phyloP scores from a whole-genome alignment of 2,329 filamentous ascomycete genomes.

The Juglanconis sp. region DNA sequence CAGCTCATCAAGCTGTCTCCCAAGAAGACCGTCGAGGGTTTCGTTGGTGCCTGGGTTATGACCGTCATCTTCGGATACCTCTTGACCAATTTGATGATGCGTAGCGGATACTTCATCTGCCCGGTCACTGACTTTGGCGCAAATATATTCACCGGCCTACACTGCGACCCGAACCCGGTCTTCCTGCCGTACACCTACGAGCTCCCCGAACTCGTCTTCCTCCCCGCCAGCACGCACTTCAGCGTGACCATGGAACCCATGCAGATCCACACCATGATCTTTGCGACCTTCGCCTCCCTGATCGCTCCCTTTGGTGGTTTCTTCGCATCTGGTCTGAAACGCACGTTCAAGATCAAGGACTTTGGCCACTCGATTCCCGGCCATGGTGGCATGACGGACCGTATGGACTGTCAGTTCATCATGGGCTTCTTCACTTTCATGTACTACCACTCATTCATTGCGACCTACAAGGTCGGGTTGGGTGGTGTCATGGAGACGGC shows the following conservation, averaged over 20 bases:
- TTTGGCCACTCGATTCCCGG: slow-evolving; percentile 98
- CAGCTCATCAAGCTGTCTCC: slow-evolving; percentile 97
- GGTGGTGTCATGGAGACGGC: slow-evolving; percentile 87
- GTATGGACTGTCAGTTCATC: slow-evolving; percentile 99
- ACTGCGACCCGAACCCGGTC: slow-evolving; percentile 88
- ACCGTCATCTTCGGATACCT: slow-evolving; percentile 81
- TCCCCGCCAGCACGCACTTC: slow-evolving; percentile 54
- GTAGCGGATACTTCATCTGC: slow-evolving; percentile 97
- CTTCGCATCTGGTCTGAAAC: slow-evolving; percentile 95
- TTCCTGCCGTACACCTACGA: slow-evolving; percentile 77
- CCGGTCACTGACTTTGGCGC: slow-evolving; percentile 94
- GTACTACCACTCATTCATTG: slow-evolving; percentile 98
- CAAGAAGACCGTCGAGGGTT: slow-evolving; percentile 98
- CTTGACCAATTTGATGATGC: slow-evolving; percentile 79
- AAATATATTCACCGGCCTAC: slow-evolving; percentile 84
- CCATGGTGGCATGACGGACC: slow-evolving; percentile 95
- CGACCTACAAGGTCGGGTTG: slow-evolving; percentile 78
- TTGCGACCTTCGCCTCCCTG: slow-evolving; percentile 91
- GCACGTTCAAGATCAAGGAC: slow-evolving; percentile 99
- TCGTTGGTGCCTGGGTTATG: slow-evolving; percentile 93
- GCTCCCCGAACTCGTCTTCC: slow-evolving; percentile 69
- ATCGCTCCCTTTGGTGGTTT: slow-evolving; percentile 98
- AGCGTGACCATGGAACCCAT: slow-evolving; percentile 80
- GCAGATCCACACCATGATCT: slow-evolving; percentile 86
- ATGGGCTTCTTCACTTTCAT: slow-evolving; percentile 99